A percentile compares a stretch with the other conserved stretches of the same genome.
These are phyloP conservation scores for Tanacetum coccineum DNA, from an alignment of 129 eudicot genomes.

Conservation along the genomic window DNA sequence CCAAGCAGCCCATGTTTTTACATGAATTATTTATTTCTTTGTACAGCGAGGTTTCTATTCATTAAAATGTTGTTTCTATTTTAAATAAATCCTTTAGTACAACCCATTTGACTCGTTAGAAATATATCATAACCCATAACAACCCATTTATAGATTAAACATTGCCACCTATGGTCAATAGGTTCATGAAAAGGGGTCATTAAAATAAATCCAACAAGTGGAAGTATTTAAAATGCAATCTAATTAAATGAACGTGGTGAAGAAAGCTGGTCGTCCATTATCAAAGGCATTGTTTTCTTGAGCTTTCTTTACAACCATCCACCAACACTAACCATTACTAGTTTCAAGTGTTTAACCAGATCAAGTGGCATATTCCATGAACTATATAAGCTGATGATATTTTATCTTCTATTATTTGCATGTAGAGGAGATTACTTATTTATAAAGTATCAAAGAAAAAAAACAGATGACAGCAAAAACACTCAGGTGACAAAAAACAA, in stretches of 20 bases:
- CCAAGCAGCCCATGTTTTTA: background rate
- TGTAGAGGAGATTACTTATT: background rate
- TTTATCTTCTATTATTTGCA: background rate
- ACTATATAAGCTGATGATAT: background rate
- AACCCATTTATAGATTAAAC: background rate
- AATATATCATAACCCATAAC: background rate
- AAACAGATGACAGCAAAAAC: conserved; percentile 11
- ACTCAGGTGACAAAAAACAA: conserved; percentile 1
- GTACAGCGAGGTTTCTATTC: too few relatives aligned
- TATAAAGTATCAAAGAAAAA: background rate
- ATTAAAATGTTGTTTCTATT: too few relatives aligned
- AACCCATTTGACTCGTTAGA: background rate
- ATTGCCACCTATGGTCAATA: background rate
- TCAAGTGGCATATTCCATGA: conserved; percentile 1
- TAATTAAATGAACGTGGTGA: too few relatives aligned
- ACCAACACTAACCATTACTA: conserved; percentile 11
- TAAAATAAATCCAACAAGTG: background rate
- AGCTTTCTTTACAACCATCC: background rate
- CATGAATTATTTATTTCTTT: too few relatives aligned
- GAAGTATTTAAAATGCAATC: background rate
- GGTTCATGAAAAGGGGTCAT: background rate
- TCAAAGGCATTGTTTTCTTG: background rate
- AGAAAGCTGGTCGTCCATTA: too few relatives aligned
- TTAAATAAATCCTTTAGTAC: background rate
- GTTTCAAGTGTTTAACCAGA: conserved; percentile 7